phyloP scores from a whole-genome alignment of 352 stramenopile species.

The Phytophthora fragariaefolia region DNA sequence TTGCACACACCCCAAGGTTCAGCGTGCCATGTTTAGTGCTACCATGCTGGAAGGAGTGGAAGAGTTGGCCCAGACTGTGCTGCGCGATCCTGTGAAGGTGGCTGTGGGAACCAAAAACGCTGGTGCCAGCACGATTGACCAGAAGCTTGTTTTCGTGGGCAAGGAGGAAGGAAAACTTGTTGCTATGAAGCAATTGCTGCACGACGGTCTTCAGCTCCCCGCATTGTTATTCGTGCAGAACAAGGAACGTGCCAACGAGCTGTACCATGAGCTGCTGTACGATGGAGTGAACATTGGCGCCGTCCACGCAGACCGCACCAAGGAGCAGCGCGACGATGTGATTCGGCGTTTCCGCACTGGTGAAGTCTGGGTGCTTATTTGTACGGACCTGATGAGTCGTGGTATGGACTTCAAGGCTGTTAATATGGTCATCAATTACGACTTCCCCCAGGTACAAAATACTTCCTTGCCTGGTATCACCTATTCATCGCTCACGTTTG shows the following conservation, averaged over 20 bases:
- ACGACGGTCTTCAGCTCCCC: conserved; percentile 94
- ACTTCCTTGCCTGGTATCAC: neutral
- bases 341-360: conserved; percentile 97
- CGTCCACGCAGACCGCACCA: conserved; percentile 96
- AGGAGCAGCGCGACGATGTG: conserved; percentile 93
- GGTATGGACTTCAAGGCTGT: conserved; percentile 99
- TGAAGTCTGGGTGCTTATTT: conserved; percentile 98
- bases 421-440: conserved; percentile 99
- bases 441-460: conserved; percentile 92
- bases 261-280: conserved; percentile 98
- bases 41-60: conserved; percentile 96
- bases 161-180: conserved; percentile 99
- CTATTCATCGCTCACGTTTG: conserved; percentile 1
- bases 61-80: conserved; percentile 95
- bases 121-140: conserved; percentile 89
- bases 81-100: conserved; percentile 96
- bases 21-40: conserved; percentile 97
- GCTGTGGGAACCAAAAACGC: conserved; percentile 93
- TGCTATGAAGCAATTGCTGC: conserved; percentile 93
- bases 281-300: conserved; percentile 98
- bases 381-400: conserved; percentile 98
- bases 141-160: conserved; percentile 98
- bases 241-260: conserved; percentile 97
- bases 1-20: conserved; percentile 86
- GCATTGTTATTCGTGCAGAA: conserved; percentile 99